Evolutionary conservation across 306 rosid species (phyloP), one percentile per base, ranked within the genome.

Genomic region (Vachellia collinsii): DNA sequence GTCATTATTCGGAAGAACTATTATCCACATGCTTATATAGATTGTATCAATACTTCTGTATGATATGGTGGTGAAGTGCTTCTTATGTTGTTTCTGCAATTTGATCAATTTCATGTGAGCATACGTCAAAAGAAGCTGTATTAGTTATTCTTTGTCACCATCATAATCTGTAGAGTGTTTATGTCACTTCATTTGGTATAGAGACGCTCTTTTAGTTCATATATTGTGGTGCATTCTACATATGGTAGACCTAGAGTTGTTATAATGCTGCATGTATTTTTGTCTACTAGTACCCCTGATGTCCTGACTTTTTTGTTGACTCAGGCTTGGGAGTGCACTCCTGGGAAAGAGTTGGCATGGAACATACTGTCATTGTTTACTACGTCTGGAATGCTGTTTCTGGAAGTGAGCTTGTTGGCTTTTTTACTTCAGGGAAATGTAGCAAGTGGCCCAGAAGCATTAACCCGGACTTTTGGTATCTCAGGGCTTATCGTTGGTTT

Each of bases 351-450:
- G 85, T 58, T 86, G 12, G 78, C 89, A 0, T 95, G 99, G 97
- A 90, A 91, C 89, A 56, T 93, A 82, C 69, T 95, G 17, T 88
- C 99, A 64, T 79, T 95, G 84, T 90, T 91, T 86, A 93, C 99
- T 43, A 82, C 95, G 66, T 93, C 97, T 1, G 99, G 97, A 81
- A 93, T 95, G 99, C 87, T 95, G 74, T 95, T 95, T 85, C 88
- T 95, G 81, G 99, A 95, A 93, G 96, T 95, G 23, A 95, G 99
- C 87, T 88, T 95, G 89, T 86, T 95, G 84, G 95, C 99, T 9
- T 93, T 95, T 89, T 86, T 95, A 70, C 87, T 93, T 76, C 95
- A 95, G 84, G 99, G 99, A 70, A 95, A 95, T 78, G 80, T 84
- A 76, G 92, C 90, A 4, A 87, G 91, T 72, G 94, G 93, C 22